Evolutionary conservation across 371 early-diverging fungal species (phyloP).

Genomic region (Mortierella sp.): DNA sequence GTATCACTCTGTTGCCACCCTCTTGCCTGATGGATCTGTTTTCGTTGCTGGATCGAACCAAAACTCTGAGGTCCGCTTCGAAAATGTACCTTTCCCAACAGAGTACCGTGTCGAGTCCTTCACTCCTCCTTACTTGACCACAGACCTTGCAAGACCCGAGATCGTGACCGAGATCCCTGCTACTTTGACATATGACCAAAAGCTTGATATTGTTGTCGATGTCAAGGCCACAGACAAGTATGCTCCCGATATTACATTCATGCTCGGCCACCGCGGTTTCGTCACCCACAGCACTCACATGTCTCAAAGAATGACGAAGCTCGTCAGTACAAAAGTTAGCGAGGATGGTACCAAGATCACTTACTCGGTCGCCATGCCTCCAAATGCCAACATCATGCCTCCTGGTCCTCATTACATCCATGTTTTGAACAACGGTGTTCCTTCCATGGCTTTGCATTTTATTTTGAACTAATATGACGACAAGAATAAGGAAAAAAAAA

Average conservation of each 20-base stretch:
- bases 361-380: slow-evolving; percentile 62
- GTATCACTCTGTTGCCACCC: slow-evolving; percentile 75
- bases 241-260: slow-evolving; percentile 34
- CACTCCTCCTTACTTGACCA: slow-evolving; percentile 71
- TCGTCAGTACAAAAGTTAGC: slow-evolving; percentile 40
- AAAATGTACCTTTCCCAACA: slow-evolving; percentile 60
- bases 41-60: slow-evolving; percentile 62
- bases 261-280: slow-evolving; percentile 64
- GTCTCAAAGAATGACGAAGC: slow-evolving; percentile 68
- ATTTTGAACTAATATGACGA: slow-evolving; percentile 9
- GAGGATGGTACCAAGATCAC: slow-evolving; percentile 51
- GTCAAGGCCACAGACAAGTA: slow-evolving; percentile 34
- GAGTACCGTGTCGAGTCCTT: slow-evolving; percentile 75
- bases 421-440: slow-evolving; percentile 70
- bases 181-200: slow-evolving; percentile 58
- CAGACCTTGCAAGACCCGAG: slow-evolving; percentile 61
- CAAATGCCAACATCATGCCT: slow-evolving; percentile 67
- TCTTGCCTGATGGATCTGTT: slow-evolving; percentile 67
- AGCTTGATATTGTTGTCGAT: slow-evolving; percentile 55
- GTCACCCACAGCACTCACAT: slow-evolving; percentile 76
- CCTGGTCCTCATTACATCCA: slow-evolving; percentile 70
- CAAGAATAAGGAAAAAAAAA: neutral
- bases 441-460: slow-evolving; percentile 46
- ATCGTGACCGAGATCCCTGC: slow-evolving; percentile 62
- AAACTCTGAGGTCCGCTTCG: slow-evolving; percentile 36